These are phyloP conservation scores for Madurella mycetomatis DNA, from an alignment of 2,329 filamentous ascomycete genomes.

Conservation along the genomic window DNA sequence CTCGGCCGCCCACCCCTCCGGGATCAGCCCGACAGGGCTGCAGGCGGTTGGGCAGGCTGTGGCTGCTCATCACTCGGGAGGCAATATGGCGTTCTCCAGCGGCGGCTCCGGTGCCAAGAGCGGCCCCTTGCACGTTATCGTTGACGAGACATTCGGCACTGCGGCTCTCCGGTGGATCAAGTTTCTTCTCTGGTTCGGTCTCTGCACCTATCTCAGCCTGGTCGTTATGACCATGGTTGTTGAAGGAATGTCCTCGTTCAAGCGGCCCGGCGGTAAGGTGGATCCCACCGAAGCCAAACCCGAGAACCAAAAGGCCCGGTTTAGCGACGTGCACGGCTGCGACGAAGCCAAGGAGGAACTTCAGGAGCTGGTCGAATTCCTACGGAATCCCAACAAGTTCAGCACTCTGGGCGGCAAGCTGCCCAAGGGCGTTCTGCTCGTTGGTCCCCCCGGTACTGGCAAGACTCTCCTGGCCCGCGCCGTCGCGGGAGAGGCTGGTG, in stretches of 20 bases:
- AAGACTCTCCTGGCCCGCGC: conserved; percentile 94
- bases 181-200: conserved; percentile 72
- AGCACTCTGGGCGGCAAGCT: conserved; percentile 92
- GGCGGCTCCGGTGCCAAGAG: conserved; percentile 69
- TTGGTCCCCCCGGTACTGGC: conserved; percentile 93
- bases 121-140: conserved; percentile 88
- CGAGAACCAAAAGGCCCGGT: conserved; percentile 85
- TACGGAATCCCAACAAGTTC: conserved; percentile 90
- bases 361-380: conserved; percentile 92
- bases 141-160: conserved; percentile 80
- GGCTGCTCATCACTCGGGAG: conserved; percentile 64
- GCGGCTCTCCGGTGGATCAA: conserved; percentile 88
- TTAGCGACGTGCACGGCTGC: conserved; percentile 92
- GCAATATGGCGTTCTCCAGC: conserved; percentile 56
- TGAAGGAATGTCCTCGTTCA: conserved; percentile 73
- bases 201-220: conserved; percentile 74
- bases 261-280: conserved; percentile 66
- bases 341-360: conserved; percentile 98
- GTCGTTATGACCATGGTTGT: conserved; percentile 77
- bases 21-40: conserved; percentile 57
- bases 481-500: conserved; percentile 92
- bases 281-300: conserved; percentile 83
- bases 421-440: conserved; percentile 91
- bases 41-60: conserved; percentile 80
- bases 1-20: conserved; percentile 32